phyloP scores from a whole-genome alignment of 83 land plant species.

The Picea abies region DNA sequence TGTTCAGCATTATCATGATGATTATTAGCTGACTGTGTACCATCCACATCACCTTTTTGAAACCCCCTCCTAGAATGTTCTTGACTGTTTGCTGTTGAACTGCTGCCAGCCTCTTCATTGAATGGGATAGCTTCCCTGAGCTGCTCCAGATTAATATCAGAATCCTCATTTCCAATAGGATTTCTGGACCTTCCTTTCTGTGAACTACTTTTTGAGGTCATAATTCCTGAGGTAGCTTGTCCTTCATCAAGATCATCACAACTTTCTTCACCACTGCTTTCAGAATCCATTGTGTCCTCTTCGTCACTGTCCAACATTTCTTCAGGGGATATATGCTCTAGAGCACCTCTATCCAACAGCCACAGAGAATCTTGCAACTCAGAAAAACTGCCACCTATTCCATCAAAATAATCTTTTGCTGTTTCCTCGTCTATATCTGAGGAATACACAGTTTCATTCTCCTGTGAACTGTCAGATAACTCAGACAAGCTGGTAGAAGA shows the following conservation, averaged over 20 bases:
- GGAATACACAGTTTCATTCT: conserved; percentile 20
- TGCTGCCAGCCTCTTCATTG: neutral
- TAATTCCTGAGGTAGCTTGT: neutral
- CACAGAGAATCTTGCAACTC: conserved; percentile 31
- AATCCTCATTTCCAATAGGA: neutral
- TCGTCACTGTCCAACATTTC: conserved; percentile 9
- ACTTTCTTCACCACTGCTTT: neutral
- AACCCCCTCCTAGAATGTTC: neutral
- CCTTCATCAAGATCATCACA: neutral
- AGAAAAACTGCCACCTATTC: conserved; percentile 50
- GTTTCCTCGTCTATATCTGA: conserved; percentile 67
- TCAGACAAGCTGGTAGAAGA: conserved; percentile 10
- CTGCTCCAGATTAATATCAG: neutral
- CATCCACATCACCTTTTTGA: neutral
- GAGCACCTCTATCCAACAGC: conserved; percentile 25
- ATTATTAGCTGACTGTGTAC: neutral
- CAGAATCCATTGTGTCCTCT: neutral
- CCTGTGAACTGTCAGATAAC: conserved; percentile 20
- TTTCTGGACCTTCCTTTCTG: neutral
- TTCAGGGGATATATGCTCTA: conserved; percentile 6
- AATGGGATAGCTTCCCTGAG: neutral
- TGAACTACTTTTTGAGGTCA: neutral
- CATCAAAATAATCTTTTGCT: conserved; percentile 64
- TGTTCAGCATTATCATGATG: neutral
- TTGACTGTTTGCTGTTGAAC: neutral